Evolutionary conservation across 2,329 filamentous ascomycete species (phyloP).

Genomic region (Cladorrhinum sp.): DNA sequence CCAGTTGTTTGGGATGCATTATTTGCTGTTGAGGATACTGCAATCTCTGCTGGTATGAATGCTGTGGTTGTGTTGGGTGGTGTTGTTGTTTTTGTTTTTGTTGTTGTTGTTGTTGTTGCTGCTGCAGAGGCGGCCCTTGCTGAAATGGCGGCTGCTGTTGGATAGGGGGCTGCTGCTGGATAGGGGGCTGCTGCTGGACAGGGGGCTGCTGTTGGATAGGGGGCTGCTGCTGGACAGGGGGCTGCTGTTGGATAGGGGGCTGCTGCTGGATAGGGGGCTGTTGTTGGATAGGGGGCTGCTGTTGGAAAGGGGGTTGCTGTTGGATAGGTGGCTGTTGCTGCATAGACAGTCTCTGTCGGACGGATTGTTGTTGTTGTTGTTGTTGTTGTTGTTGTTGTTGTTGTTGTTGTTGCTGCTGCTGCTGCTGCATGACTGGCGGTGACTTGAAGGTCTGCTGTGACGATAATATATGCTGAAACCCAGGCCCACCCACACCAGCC

Average conservation of each 20-base stretch:
- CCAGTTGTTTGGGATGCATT: background rate
- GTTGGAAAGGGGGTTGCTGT: background rate
- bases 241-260: background rate
- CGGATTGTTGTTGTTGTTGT: too few relatives aligned
- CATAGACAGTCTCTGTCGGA: background rate
- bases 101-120: background rate
- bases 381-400: too few relatives aligned
- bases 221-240: too few relatives aligned
- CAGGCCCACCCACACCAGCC: background rate
- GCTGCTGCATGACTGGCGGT: background rate
- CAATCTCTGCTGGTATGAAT: background rate
- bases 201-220: background rate
- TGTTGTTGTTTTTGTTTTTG: background rate
- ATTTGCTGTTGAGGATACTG: background rate
- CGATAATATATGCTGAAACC: background rate
- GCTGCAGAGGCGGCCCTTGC: background rate
- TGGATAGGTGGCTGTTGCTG: background rate
- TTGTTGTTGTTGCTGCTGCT: too few relatives aligned
- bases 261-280: background rate
- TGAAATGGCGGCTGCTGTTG: slow-evolving; percentile 3
- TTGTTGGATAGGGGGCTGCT: background rate
- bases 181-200: background rate
- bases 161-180: background rate
- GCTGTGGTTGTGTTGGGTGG: background rate
- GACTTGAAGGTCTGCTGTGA: background rate